Percentiles rank a stretch among this genome's conserved stretches.
Evolutionary conservation across 108 stramenopile species (phyloP).

Genomic region (Conticribra weissflogii): DNA sequence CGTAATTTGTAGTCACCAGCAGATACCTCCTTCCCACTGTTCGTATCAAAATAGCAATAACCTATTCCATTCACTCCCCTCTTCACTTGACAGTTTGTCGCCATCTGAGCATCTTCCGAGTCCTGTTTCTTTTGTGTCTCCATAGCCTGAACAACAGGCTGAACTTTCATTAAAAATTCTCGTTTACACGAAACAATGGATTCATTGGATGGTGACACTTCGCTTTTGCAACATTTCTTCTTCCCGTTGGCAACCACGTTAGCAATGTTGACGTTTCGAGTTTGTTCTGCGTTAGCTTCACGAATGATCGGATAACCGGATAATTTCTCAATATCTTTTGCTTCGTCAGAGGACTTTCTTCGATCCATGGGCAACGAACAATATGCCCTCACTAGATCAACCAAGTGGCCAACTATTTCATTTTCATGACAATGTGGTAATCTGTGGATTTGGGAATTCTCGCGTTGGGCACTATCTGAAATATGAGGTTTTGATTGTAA

Average conservation of each 20-base stretch:
- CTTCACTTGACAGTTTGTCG: slow-evolving; percentile 29
- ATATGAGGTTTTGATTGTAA: too few species aligned
- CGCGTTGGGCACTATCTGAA: too few species aligned
- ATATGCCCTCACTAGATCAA: slow-evolving; percentile 33
- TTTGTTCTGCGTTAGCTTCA: background rate
- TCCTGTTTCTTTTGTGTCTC: slow-evolving; percentile 29
- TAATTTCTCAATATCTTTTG: slow-evolving; percentile 22
- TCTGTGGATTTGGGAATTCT: too few species aligned
- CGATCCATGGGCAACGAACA: slow-evolving; percentile 13
- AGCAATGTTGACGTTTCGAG: background rate
- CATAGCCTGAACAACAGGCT: slow-evolving; percentile 36
- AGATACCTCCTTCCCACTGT: slow-evolving; percentile 3
- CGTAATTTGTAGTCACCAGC: slow-evolving; percentile 21
- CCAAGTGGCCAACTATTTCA: background rate
- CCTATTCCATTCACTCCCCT: slow-evolving; percentile 6
- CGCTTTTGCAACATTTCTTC: background rate
- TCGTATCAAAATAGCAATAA: slow-evolving; percentile 21
- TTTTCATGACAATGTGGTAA: too few species aligned
- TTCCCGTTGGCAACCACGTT: background rate
- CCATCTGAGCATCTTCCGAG: background rate
- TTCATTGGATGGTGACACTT: background rate
- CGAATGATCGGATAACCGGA: slow-evolving; percentile 34
- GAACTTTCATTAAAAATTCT: slow-evolving; percentile 20
- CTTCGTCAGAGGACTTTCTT: slow-evolving; percentile 5
- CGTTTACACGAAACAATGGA: background rate